Percentiles rank a stretch among this genome's conserved stretches.
Evolutionary conservation across 352 stramenopile genomes (phyloP).

Genomic region (Pythium apleroticum): DNA sequence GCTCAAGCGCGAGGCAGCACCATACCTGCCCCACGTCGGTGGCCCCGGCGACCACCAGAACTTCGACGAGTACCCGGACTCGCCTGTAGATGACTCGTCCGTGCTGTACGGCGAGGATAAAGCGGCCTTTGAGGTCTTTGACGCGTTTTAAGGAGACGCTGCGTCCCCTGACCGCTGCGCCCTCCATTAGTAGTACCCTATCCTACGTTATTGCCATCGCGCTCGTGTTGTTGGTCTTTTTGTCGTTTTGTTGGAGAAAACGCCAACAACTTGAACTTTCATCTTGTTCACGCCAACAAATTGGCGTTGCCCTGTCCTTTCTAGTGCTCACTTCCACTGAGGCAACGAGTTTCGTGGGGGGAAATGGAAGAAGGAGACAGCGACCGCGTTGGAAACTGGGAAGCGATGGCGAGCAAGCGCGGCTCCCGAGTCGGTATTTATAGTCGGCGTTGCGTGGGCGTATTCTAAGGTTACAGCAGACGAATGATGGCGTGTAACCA

Average conservation of each 20-base stretch:
- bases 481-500: not conserved
- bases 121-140: constrained; percentile 82
- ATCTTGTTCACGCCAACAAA: too few relatives aligned
- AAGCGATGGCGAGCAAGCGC: not conserved
- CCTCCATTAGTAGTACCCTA: not conserved
- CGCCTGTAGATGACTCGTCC: constrained; percentile 79
- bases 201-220: not conserved
- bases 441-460: not conserved
- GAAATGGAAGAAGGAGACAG: not conserved
- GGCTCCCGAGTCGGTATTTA: not conserved
- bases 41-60: constrained; percentile 89
- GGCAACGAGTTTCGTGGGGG: too few relatives aligned
- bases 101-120: constrained; percentile 86
- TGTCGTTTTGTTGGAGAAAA: not conserved
- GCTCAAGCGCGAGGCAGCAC: constrained; percentile 63
- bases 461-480: not conserved
- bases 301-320: too few relatives aligned
- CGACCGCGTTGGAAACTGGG: too few relatives aligned
- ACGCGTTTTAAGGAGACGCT: constrained; percentile 68
- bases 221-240: not conserved
- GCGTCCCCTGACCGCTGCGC: not conserved
- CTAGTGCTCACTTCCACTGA: too few relatives aligned
- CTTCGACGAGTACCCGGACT: constrained; percentile 94
- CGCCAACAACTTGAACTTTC: not conserved
- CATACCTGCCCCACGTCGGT: constrained; percentile 84